Evolutionary conservation across 1,139 yeast species (phyloP), one percentile per base, ranked within the genome.

Genomic region (Suhomyces bolitotheri): DNA sequence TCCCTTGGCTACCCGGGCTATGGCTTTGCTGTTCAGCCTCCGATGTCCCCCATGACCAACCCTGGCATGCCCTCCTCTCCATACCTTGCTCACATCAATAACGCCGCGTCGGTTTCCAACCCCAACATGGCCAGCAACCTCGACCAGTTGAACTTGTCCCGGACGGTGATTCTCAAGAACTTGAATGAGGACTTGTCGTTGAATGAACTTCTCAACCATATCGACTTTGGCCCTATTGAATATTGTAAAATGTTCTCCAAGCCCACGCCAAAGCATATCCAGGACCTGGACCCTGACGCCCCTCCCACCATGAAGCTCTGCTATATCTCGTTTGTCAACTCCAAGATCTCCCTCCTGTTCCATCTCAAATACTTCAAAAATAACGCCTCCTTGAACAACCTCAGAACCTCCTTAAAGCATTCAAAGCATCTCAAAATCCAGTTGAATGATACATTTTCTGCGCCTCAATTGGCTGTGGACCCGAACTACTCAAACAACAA

Each of bases 221-320:
- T 71, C 26, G 71, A 68, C 37, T 56, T 50, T 42, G 76, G 76
- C 3, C 76, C 76, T 3, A 66, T 71, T 24, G 76, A 71, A 47
- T 64, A 62, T 46, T 59, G 69, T 41, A 64, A 62, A 39, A 52
- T 68, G 54, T 58, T 61, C 44, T 43, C 62, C 8, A 60, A 55
- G 29, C 57, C 61, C 13, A 57, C 64, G 5, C 64, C 66, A 10
- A 47, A 49, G 16, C 54, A 53, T 27, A 46, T 56, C 7, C 37
- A 41, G 25, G 62, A 53, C 23, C 44, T 44, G n/a, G 54, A 51
- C 22, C 43, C 45, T 4, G 20, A 20, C 4, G 38, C 33, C 3
- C 35, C 41, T 10, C 25, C 34, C 13, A 43, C 34, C 24, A 38
- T 57, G 38, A 60, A 67, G 43, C 47, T 54, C 21, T 68, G 76